Percentiles rank a stretch among this genome's conserved stretches.
Conservation (phyloP, 2,329 filamentous ascomycete species). For the Sporothrix phasma region DNA sequence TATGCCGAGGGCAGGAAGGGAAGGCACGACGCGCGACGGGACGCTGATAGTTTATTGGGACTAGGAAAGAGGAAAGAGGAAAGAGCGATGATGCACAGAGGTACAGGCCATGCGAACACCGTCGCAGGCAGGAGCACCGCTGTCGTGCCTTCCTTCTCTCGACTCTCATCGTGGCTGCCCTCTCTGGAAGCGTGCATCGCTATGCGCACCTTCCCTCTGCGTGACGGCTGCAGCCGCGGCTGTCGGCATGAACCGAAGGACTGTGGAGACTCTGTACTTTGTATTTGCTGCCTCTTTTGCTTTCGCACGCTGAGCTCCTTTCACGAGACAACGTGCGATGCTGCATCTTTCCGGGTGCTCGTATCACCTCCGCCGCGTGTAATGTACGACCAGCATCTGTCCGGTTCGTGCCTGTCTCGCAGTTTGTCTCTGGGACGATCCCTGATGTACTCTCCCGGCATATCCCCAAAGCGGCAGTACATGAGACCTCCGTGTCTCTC, state of each 20-base stretch:
- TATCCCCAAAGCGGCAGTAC: background rate
- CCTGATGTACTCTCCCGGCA: background rate
- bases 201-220: background rate
- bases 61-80: background rate
- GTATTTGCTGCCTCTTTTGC: too few species aligned
- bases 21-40: background rate
- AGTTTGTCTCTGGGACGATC: background rate
- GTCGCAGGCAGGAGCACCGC: background rate
- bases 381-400: background rate
- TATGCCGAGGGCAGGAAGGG: background rate
- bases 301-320: too few species aligned
- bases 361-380: background rate
- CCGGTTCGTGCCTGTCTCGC: background rate
- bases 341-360: too few species aligned
- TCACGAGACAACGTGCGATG: too few species aligned
- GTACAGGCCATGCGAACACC: background rate
- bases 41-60: too few species aligned
- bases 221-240: slow-evolving; percentile 4
- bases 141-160: background rate
- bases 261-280: background rate
- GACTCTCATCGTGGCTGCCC: background rate
- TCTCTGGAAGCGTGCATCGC: background rate
- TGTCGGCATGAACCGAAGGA: slow-evolving; percentile 14
- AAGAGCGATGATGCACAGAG: too few species aligned
- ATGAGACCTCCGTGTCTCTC: background rate